Evolutionary conservation across 208 protist genomes (phyloP).

Genomic region (Blechomonas ayalai): DNA sequence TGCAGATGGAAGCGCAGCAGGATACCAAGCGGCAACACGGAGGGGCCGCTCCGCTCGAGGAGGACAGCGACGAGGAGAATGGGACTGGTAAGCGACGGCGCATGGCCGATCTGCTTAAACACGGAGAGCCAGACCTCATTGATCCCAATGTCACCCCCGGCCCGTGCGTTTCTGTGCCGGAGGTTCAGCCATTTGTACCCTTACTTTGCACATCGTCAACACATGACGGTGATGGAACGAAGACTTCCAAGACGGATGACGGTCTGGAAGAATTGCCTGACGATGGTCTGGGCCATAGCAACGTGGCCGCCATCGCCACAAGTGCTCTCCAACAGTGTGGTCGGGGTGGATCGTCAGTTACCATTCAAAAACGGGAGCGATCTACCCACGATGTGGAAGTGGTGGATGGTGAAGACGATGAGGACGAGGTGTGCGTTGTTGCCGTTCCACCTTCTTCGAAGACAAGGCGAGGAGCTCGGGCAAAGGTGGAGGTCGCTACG

Average conservation of each 20-base stretch:
- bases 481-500: no score
- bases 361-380: slow-evolving; percentile 3
- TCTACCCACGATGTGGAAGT: neutral
- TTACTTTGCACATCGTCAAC: no score
- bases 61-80: slow-evolving; percentile 10
- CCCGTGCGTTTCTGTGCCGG: no score
- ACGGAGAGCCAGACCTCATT: neutral
- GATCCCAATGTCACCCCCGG: neutral
- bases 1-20: slow-evolving; percentile 17
- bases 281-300: slow-evolving; percentile 35
- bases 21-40: slow-evolving; percentile 1
- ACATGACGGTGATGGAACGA: no score
- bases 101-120: neutral
- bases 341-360: neutral
- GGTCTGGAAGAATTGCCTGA: slow-evolving; percentile 48
- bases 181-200: no score
- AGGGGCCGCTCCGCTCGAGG: slow-evolving; percentile 1
- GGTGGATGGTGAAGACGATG: slow-evolving; percentile 13
- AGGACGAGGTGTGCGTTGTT: no score
- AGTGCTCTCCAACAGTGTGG: slow-evolving; percentile 3
- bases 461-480: no score
- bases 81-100: no score
- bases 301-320: slow-evolving; percentile 23
- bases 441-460: no score
- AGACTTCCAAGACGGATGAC: slow-evolving; percentile 16